These are phyloP conservation scores for Ceratonia siliqua DNA, from an alignment of 306 rosid species.

Conservation along the genomic window DNA sequence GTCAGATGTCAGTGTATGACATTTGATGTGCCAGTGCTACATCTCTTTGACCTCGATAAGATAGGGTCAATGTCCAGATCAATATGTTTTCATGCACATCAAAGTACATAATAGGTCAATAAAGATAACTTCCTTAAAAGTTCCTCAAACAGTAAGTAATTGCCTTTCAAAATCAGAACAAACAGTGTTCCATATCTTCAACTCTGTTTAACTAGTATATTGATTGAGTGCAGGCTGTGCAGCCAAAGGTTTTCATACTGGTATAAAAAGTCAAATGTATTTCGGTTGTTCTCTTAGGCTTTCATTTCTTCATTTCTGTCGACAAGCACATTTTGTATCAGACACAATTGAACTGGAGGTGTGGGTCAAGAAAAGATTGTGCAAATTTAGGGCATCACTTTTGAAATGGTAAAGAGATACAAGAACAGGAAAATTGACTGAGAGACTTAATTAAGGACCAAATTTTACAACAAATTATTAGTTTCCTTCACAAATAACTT, in stretches of 20 bases:
- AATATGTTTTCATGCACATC: neutral
- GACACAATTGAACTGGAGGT: neutral
- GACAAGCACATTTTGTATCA: neutral
- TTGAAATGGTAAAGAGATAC: neutral
- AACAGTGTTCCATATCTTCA: neutral
- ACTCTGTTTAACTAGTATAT: neutral
- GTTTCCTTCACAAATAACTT: neutral
- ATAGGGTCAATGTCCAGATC: neutral
- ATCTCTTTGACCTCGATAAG: neutral
- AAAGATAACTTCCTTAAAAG: neutral
- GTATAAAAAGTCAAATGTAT: neutral
- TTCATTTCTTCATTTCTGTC: neutral
- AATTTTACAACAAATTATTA: neutral
- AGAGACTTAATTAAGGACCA: neutral
- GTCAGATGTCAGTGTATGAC: neutral
- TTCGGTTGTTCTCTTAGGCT: neutral
- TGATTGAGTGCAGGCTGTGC: neutral
- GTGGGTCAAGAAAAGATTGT: neutral
- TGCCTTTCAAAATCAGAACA: neutral
- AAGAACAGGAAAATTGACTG: neutral
- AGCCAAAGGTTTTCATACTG: neutral
- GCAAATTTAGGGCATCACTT: neutral
- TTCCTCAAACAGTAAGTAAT: neutral
- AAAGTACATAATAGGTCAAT: neutral
- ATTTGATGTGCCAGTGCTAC: neutral